These are phyloP conservation scores for Penicillium soppii DNA, from an alignment of 495 filamentous ascomycete genomes.

Conservation along the genomic window DNA sequence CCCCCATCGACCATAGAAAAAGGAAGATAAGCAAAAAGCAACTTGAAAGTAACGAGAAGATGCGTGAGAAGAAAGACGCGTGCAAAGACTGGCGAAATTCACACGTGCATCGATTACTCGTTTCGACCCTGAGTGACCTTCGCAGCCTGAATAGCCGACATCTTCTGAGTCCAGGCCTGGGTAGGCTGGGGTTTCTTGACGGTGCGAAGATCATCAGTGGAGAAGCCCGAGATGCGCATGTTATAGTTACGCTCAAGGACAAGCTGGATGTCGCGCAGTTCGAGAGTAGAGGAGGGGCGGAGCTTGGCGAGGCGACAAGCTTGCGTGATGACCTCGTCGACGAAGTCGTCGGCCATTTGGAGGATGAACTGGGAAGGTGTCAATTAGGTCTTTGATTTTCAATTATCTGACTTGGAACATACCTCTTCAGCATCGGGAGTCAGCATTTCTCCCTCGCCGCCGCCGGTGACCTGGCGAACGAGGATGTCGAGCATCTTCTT, in stretches of 20 bases:
- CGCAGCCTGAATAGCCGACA: conserved; percentile 90
- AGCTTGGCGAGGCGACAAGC: conserved; percentile 93
- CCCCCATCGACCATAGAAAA: background rate
- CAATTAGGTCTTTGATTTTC: conserved; percentile 8
- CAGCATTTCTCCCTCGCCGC: conserved; percentile 66
- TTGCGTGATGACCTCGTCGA: conserved; percentile 81
- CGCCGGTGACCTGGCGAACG: conserved; percentile 88
- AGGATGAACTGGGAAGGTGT: conserved; percentile 66
- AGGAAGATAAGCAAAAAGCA: background rate
- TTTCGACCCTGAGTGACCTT: conserved; percentile 61
- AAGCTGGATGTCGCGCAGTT: conserved; percentile 91
- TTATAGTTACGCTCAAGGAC: conserved; percentile 97
- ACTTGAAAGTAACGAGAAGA: background rate
- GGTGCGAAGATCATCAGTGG: conserved; percentile 88
- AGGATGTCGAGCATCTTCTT: conserved; percentile 97
- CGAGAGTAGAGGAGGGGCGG: conserved; percentile 80
- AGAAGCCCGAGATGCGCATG: conserved; percentile 93
- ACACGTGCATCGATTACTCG: conserved; percentile 26
- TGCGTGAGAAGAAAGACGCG: background rate
- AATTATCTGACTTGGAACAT: conserved; percentile 20
- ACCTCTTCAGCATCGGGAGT: conserved; percentile 96
- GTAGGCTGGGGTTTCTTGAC: conserved; percentile 89
- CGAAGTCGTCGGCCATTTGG: conserved; percentile 87
- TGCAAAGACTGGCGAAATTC: no score
- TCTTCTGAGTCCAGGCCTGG: conserved; percentile 86